A percentile compares a stretch with the other conserved stretches of the same genome.
Evolutionary conservation across 2,329 filamentous ascomycete species (phyloP).

Genomic region (Chalaropsis ovoidea): DNA sequence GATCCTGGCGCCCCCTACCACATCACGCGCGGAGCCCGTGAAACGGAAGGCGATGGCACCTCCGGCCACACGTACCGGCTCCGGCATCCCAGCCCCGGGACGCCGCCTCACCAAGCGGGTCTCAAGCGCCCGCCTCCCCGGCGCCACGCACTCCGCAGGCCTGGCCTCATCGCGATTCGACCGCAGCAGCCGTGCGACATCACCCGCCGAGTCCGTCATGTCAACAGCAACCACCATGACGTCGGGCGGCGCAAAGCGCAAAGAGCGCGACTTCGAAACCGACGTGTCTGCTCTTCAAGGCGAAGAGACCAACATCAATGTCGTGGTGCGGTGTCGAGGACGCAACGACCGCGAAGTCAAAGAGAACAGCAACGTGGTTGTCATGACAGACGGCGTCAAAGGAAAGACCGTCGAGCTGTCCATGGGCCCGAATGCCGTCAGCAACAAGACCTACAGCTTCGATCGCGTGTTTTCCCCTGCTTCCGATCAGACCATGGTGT

Average conservation of each 20-base stretch:
- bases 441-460: constrained; percentile 93
- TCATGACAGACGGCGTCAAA: constrained; percentile 78
- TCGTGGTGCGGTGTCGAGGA: constrained; percentile 88
- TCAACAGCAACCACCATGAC: constrained; percentile 41
- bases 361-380: constrained; percentile 90
- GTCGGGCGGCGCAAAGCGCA: constrained; percentile 59
- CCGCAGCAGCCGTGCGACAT: constrained; percentile 40
- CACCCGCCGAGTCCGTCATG: constrained; percentile 58
- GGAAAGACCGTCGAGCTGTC: constrained; percentile 74
- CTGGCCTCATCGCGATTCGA: neutral
- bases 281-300: constrained; percentile 44
- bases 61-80: constrained; percentile 15
- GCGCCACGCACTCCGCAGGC: neutral
- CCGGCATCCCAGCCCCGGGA: constrained; percentile 19
- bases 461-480: constrained; percentile 95
- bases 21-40: constrained; percentile 21
- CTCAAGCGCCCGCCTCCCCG: constrained; percentile 19
- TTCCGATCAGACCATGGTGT: constrained; percentile 86
- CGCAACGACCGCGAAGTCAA: constrained; percentile 84
- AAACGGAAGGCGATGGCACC: constrained; percentile 23
- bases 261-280: constrained; percentile 72
- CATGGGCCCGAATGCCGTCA: constrained; percentile 85
- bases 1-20: constrained; percentile 22
- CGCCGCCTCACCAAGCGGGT: constrained; percentile 23
- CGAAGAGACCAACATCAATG: constrained; percentile 93